Percentiles rank a stretch among this genome's conserved stretches.
Conservation (phyloP, 768 basidiomycete genomes). For the Phlegmacium glaucopus region DNA sequence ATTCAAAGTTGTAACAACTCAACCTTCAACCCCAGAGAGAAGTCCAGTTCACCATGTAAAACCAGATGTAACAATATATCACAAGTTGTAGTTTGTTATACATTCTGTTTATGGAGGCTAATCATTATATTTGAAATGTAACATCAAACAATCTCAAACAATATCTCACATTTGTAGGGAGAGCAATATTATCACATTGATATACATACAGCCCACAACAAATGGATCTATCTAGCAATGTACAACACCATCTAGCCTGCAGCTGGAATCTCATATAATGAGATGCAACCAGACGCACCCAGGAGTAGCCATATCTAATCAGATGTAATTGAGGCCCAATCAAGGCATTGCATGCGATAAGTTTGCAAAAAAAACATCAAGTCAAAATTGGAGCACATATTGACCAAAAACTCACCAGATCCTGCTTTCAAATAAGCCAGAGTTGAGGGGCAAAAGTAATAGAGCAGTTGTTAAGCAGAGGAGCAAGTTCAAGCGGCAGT, state of each 20-base stretch:
- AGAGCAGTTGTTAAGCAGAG: too few species aligned
- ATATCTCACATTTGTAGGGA: background rate
- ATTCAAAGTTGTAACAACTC: too few species aligned
- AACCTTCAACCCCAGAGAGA: background rate
- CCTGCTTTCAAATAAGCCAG: background rate
- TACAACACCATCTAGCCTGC: too few species aligned
- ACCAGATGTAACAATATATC: too few species aligned
- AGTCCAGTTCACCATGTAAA: background rate
- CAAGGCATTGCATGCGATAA: background rate
- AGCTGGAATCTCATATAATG: too few species aligned
- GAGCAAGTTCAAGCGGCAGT: too few species aligned
- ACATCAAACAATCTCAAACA: background rate
- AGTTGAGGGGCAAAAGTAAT: background rate
- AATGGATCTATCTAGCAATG: too few species aligned
- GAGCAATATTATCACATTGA: background rate
- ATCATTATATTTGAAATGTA: too few species aligned
- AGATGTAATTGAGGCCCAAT: background rate
- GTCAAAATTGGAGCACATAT: background rate
- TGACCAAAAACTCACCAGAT: background rate
- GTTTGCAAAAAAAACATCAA: background rate
- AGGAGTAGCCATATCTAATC: background rate
- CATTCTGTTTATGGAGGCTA: too few species aligned
- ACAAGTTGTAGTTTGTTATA: too few species aligned
- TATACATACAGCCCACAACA: background rate
- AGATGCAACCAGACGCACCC: background rate